Percentiles rank a stretch among this genome's conserved stretches.
Conservation (phyloP, 2,329 filamentous ascomycete species). For the Talaromyces sp. region DNA sequence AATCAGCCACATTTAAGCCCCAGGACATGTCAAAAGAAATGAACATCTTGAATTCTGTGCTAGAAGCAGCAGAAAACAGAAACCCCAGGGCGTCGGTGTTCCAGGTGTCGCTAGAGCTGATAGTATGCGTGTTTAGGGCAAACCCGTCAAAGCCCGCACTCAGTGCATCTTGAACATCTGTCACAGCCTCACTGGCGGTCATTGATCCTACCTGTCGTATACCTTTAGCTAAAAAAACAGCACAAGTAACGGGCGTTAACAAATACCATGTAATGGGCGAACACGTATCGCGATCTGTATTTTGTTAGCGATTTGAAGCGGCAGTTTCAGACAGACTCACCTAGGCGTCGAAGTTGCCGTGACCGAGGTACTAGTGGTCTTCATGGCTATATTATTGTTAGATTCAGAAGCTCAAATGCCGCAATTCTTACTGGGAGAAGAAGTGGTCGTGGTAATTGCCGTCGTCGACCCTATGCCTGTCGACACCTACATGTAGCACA, state of each 20-base stretch:
- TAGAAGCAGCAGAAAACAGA: not conserved
- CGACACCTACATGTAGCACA: not conserved
- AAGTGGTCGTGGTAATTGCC: not conserved
- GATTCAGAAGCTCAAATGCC: not conserved
- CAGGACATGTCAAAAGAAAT: slow-evolving; percentile 8
- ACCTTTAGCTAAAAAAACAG: not conserved
- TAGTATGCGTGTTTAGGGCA: slow-evolving; percentile 6
- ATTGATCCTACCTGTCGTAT: slow-evolving; percentile 2
- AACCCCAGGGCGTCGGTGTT: slow-evolving; percentile 1
- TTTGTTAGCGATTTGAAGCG: not conserved
- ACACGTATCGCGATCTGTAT: not conserved
- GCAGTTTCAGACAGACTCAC: not conserved
- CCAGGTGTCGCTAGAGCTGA: slow-evolving; percentile 5
- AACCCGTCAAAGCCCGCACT: slow-evolving; percentile 4
- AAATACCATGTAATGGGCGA: slow-evolving; percentile 7
- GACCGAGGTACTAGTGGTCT: not conserved
- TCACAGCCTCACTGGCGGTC: slow-evolving; percentile 3
- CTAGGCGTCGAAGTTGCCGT: not conserved
- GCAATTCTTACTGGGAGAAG: not conserved
- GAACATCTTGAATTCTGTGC: slow-evolving; percentile 3
- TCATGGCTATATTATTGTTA: not conserved
- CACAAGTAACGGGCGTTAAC: not conserved
- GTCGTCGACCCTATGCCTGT: slow-evolving; percentile 1
- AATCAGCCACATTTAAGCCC: not conserved
- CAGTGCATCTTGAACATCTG: slow-evolving; percentile 2